phyloP scores from a whole-genome alignment of 1,284 basidiomycete genomes.

The Sporisorium exsertum region DNA sequence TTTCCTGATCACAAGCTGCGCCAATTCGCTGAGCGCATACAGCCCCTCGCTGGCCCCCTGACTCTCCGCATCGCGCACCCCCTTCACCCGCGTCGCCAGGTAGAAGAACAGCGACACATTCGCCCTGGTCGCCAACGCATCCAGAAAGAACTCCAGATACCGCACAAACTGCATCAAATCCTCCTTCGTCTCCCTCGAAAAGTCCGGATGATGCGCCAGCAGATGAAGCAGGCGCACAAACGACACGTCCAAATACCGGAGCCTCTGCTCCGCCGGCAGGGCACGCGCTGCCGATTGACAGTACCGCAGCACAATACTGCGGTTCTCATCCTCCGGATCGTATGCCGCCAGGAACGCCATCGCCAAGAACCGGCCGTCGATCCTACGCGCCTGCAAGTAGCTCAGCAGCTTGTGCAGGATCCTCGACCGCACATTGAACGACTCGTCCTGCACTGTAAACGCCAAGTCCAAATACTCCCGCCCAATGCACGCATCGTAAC shows the following conservation, averaged over 20 bases:
- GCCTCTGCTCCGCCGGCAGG: slow-evolving; percentile 30
- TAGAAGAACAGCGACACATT: slow-evolving; percentile 86
- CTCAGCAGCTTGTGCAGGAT: slow-evolving; percentile 82
- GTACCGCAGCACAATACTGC: slow-evolving; percentile 50
- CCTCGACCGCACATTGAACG: slow-evolving; percentile 82
- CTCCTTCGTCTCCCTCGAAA: slow-evolving; percentile 78
- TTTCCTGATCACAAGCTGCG: slow-evolving; percentile 84
- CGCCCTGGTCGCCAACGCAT: slow-evolving; percentile 78
- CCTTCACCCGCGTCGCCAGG: slow-evolving; percentile 85
- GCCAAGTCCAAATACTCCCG: slow-evolving; percentile 79
- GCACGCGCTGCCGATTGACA: slow-evolving; percentile 12
- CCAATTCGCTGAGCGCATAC: slow-evolving; percentile 87
- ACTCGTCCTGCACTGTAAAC: slow-evolving; percentile 84
- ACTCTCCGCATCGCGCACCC: slow-evolving; percentile 77
- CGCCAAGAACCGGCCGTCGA: slow-evolving; percentile 81
- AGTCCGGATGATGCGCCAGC: slow-evolving; percentile 94
- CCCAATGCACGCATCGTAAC: slow-evolving; percentile 76
- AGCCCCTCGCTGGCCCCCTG: slow-evolving; percentile 74
- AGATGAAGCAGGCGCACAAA: slow-evolving; percentile 88
- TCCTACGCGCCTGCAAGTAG: slow-evolving; percentile 75
- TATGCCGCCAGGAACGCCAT: slow-evolving; percentile 88
- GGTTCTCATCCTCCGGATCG: slow-evolving; percentile 80
- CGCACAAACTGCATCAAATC: slow-evolving; percentile 73
- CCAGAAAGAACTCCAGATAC: slow-evolving; percentile 89
- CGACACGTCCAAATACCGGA: slow-evolving; percentile 77